phyloP scores from a whole-genome alignment of 2,329 filamentous ascomycete species.

The Xylariaceae sp. region DNA sequence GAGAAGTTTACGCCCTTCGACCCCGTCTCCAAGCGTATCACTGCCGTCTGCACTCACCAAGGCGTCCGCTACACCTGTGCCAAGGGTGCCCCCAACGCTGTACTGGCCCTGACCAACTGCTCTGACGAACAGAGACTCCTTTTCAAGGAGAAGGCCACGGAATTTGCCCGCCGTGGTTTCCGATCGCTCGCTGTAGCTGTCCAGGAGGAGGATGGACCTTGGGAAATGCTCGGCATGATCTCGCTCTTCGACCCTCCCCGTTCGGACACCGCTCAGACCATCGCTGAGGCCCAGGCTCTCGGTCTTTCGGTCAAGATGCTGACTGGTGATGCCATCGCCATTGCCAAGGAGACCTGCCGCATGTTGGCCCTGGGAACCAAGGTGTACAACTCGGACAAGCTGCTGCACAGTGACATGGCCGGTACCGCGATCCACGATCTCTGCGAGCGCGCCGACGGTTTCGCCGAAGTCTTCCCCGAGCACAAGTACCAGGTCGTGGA shows the following conservation, averaged over 20 bases:
- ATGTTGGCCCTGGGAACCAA: constrained; percentile 71
- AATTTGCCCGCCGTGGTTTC: constrained; percentile 73
- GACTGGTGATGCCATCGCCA: constrained; percentile 71
- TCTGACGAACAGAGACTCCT: constrained; percentile 58
- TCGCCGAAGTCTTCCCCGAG: constrained; percentile 70
- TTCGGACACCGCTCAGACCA: constrained; percentile 70
- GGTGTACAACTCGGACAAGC: constrained; percentile 70
- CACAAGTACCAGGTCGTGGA: constrained; percentile 74
- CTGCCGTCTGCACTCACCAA: constrained; percentile 61
- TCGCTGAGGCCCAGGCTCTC: constrained; percentile 67
- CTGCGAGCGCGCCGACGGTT: constrained; percentile 69
- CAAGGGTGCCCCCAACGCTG: constrained; percentile 70
- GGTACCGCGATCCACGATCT: constrained; percentile 67
- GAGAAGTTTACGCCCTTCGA: constrained; percentile 76
- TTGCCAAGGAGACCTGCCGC: constrained; percentile 72
- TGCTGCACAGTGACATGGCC: constrained; percentile 66
- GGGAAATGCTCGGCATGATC: constrained; percentile 69
- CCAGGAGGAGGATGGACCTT: constrained; percentile 67
- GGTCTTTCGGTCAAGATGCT: constrained; percentile 73
- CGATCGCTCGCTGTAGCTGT: constrained; percentile 70
- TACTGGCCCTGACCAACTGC: constrained; percentile 63
- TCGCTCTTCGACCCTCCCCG: constrained; percentile 72
- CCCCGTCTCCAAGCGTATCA: constrained; percentile 74
- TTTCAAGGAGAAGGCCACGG: constrained; percentile 65
- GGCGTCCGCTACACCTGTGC: constrained; percentile 66